phyloP scores from a whole-genome alignment of 768 basidiomycete species.

The Phallus indusiatus region DNA sequence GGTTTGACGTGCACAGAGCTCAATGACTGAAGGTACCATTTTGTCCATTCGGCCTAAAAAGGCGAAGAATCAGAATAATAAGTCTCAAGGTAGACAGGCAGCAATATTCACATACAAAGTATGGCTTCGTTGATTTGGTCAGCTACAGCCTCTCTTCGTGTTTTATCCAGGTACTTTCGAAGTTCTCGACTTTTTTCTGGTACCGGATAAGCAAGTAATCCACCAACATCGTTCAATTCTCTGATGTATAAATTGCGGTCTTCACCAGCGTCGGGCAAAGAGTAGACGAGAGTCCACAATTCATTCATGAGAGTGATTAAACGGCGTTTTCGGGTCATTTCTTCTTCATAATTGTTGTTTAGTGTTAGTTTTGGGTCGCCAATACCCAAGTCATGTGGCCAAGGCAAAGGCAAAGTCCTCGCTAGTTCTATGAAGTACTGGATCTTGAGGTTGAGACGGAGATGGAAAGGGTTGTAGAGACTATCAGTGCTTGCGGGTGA shows the following conservation, averaged over 20 bases:
- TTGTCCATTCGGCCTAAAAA: neutral
- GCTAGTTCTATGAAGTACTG: slow-evolving; percentile 82
- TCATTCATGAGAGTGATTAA: slow-evolving; percentile 17
- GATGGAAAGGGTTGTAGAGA: slow-evolving; percentile 50
- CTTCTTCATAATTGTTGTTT: slow-evolving; percentile 42
- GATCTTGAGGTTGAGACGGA: slow-evolving; percentile 78
- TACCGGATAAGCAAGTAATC: slow-evolving; percentile 73
- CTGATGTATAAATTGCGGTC: slow-evolving; percentile 55
- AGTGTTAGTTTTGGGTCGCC: slow-evolving; percentile 14
- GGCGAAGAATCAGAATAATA: no score
- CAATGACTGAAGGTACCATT: neutral
- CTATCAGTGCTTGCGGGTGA: slow-evolving; percentile 17
- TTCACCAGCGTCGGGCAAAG: slow-evolving; percentile 35
- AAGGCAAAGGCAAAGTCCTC: slow-evolving; percentile 54
- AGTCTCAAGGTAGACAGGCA: no score
- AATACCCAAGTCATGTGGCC: slow-evolving; percentile 23
- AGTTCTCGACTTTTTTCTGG: slow-evolving; percentile 59
- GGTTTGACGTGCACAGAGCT: neutral
- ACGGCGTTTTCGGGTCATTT: slow-evolving; percentile 16
- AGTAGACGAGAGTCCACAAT: slow-evolving; percentile 52
- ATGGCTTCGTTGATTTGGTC: slow-evolving; percentile 86
- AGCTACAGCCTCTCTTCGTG: slow-evolving; percentile 71
- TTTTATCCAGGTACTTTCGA: slow-evolving; percentile 64
- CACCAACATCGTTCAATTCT: slow-evolving; percentile 67
- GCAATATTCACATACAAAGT: slow-evolving; percentile 37